Conservation (phyloP, 2,329 filamentous ascomycete genomes). For the Claviceps arundinis region DNA sequence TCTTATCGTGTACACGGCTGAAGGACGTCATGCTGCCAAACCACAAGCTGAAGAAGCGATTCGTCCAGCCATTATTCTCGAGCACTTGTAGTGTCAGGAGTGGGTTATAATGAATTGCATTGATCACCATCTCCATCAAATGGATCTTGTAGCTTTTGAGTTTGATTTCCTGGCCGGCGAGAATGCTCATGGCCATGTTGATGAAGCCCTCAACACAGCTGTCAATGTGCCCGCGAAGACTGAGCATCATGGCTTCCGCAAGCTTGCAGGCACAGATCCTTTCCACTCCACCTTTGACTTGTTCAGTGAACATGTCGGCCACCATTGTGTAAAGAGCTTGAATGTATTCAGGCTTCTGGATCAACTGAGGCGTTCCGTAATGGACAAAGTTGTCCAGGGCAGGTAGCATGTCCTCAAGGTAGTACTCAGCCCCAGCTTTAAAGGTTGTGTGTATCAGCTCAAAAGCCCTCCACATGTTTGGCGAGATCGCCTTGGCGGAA, state of each 20-base stretch:
- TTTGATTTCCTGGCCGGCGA: conserved; percentile 63
- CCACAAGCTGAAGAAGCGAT: conserved; percentile 98
- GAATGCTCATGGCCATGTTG: conserved; percentile 71
- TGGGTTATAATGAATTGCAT: conserved; percentile 95
- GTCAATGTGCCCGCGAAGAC: conserved; percentile 77
- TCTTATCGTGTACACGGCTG: conserved; percentile 93
- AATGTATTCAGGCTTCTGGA: conserved; percentile 75
- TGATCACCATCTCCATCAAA: conserved; percentile 98
- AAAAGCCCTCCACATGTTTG: conserved; percentile 97
- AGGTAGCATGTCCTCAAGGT: conserved; percentile 96
- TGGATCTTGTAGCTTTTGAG: conserved; percentile 92
- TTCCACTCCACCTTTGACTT: conserved; percentile 86
- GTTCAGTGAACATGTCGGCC: conserved; percentile 82
- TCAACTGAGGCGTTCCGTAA: conserved; percentile 69
- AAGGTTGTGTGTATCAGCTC: conserved; percentile 94
- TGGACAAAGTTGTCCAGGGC: conserved; percentile 96
- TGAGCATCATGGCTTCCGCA: conserved; percentile 93
- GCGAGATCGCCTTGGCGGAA: conserved; percentile 86
- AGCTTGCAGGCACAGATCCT: conserved; percentile 96
- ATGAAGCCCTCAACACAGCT: conserved; percentile 82
- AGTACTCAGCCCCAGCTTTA: conserved; percentile 91
- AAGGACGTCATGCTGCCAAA: conserved; percentile 94
- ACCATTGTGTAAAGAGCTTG: conserved; percentile 89
- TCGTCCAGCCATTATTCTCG: conserved; percentile 89
- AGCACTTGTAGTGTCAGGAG: conserved; percentile 70